These are phyloP conservation scores for Evansstolkia leycettana DNA, from an alignment of 495 filamentous ascomycete genomes.

Conservation along the genomic window DNA sequence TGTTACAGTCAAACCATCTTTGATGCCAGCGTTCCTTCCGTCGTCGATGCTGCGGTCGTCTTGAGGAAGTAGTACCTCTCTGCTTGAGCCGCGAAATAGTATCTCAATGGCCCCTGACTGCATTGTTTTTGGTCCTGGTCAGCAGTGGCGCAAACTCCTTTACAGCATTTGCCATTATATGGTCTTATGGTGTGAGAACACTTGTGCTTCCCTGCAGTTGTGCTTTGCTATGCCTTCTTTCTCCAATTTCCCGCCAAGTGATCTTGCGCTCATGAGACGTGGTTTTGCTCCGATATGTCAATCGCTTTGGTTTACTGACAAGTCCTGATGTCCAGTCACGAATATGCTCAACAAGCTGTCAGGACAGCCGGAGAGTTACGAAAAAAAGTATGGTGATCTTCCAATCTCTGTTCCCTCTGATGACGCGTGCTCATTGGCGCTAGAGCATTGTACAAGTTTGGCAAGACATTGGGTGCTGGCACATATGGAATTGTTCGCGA, in stretches of 20 bases:
- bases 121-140: slow-evolving; percentile 3
- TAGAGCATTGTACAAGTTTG: slow-evolving; percentile 81
- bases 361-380: slow-evolving; percentile 95
- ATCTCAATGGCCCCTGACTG: not conserved
- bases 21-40: too few species aligned
- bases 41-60: too few species aligned
- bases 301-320: not conserved
- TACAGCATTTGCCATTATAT: slow-evolving; percentile 4
- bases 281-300: too few species aligned
- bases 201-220: not conserved
- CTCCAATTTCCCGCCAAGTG: not conserved
- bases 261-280: too few species aligned
- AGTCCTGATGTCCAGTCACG: slow-evolving; percentile 43
- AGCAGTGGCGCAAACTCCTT: slow-evolving; percentile 4
- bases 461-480: slow-evolving; percentile 85
- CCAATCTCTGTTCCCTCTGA: not conserved
- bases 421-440: slow-evolving; percentile 5
- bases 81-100: too few species aligned
- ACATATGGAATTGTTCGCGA: slow-evolving; percentile 98
- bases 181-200: slow-evolving; percentile 8
- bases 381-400: slow-evolving; percentile 67
- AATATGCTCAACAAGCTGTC: slow-evolving; percentile 96
- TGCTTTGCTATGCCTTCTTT: not conserved
- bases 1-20: not conserved
- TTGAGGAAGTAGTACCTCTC: too few species aligned